Evolutionary conservation across 2,329 filamentous ascomycete species (phyloP).

Genomic region (Xylariaceae sp.): DNA sequence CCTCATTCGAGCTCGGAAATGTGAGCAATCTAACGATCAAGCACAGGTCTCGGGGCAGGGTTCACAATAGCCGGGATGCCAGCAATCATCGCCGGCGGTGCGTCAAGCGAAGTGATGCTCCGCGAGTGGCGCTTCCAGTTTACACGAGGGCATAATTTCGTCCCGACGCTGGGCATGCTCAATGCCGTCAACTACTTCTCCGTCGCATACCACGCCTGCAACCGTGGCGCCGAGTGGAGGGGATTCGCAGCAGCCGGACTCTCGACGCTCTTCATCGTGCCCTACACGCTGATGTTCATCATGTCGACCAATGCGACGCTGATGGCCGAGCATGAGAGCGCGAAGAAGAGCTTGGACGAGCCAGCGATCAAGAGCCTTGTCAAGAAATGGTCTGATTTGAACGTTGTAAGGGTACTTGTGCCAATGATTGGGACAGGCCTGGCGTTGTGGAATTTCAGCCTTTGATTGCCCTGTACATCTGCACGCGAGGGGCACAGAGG

Average conservation of each 20-base stretch:
- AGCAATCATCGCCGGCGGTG: background rate
- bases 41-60: background rate
- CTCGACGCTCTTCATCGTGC: slow-evolving; percentile 21
- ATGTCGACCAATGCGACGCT: slow-evolving; percentile 17
- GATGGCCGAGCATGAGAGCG: slow-evolving; percentile 11
- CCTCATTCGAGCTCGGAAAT: no score
- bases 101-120: background rate
- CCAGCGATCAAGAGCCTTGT: slow-evolving; percentile 23
- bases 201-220: slow-evolving; percentile 17
- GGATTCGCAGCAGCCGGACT: slow-evolving; percentile 20
- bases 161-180: background rate
- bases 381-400: slow-evolving; percentile 26
- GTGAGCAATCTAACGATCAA: background rate
- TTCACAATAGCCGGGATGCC: background rate
- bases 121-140: background rate
- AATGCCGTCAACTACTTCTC: background rate
- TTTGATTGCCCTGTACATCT: slow-evolving; percentile 1
- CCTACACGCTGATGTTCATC: slow-evolving; percentile 21
- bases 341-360: slow-evolving; percentile 21
- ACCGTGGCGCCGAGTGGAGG: slow-evolving; percentile 20
- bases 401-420: slow-evolving; percentile 22
- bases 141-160: background rate
- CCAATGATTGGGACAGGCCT: slow-evolving; percentile 28
- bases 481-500: no score
- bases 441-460: slow-evolving; percentile 27